These are phyloP conservation scores for Phylloporus sp. DNA, from an alignment of 768 basidiomycete species.

Conservation along the genomic window DNA sequence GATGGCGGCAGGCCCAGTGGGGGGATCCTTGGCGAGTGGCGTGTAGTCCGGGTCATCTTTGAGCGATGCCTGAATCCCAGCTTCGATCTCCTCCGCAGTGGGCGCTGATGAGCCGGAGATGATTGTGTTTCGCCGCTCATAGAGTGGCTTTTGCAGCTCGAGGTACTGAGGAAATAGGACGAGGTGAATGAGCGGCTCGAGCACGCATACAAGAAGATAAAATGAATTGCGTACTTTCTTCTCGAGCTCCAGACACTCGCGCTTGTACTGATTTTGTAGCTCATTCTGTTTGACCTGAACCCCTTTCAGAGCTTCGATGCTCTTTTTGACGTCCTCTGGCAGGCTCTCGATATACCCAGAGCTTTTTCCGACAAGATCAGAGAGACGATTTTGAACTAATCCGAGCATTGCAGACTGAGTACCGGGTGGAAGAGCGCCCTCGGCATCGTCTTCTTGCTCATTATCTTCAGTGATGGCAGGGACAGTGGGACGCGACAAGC, in stretches of 20 bases:
- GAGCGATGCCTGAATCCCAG: slow-evolving; percentile 66
- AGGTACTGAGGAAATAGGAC: slow-evolving; percentile 50
- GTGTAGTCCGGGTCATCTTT: slow-evolving; percentile 76
- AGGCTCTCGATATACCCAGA: slow-evolving; percentile 94
- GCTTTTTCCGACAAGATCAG: slow-evolving; percentile 81
- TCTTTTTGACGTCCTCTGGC: slow-evolving; percentile 74
- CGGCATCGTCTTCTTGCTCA: slow-evolving; percentile 63
- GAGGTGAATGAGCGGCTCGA: slow-evolving; percentile 5
- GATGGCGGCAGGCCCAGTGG: slow-evolving; percentile 47
- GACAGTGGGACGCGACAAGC: slow-evolving; percentile 82
- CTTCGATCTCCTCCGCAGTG: slow-evolving; percentile 76
- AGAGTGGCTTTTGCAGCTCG: slow-evolving; percentile 75
- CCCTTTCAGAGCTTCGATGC: slow-evolving; percentile 89
- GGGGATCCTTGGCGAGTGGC: slow-evolving; percentile 51
- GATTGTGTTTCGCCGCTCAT: slow-evolving; percentile 81
- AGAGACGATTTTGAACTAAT: slow-evolving; percentile 86
- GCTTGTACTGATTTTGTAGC: slow-evolving; percentile 88
- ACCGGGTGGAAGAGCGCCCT: slow-evolving; percentile 39
- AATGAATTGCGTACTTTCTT: slow-evolving; percentile 66
- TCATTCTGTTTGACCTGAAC: slow-evolving; percentile 89
- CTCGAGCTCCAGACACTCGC: slow-evolving; percentile 92
- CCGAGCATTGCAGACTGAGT: slow-evolving; percentile 69
- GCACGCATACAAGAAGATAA: slow-evolving; percentile 12
- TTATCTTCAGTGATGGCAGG: slow-evolving; percentile 85
- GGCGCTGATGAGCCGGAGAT: slow-evolving; percentile 73